Conservation (phyloP, 225 moss, liverwort and hornwort genomes). For the Climacium dendroides region DNA sequence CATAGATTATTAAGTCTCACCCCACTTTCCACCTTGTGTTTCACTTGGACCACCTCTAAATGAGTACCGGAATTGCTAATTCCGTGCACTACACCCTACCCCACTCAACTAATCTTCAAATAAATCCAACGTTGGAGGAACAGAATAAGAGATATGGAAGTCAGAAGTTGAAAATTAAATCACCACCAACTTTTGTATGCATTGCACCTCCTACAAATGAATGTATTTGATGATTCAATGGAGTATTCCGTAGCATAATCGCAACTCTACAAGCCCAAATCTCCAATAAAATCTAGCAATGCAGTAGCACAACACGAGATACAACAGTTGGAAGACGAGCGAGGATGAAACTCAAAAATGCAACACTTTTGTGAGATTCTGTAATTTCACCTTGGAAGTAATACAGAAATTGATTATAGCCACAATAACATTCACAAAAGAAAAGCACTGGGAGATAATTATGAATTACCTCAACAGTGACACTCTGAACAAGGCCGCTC, state of each 20-base stretch:
- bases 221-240: neutral
- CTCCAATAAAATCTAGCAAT: neutral
- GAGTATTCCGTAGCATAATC: neutral
- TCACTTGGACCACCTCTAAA: neutral
- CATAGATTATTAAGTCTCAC: neutral
- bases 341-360: neutral
- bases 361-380: neutral
- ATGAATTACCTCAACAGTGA: slow-evolving; percentile 55
- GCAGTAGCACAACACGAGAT: neutral
- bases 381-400: neutral
- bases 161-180: neutral
- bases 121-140: neutral
- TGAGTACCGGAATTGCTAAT: neutral
- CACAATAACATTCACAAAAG: neutral
- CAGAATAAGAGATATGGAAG: neutral
- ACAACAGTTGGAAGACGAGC: neutral
- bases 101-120: neutral
- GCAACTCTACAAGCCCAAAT: neutral
- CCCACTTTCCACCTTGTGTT: neutral
- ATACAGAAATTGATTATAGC: neutral
- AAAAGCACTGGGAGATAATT: neutral
- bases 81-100: neutral
- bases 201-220: neutral
- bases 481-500: slow-evolving; percentile 73
- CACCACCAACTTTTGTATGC: neutral